These are phyloP conservation scores for Ophiostoma perfectum DNA, from an alignment of 2,329 filamentous ascomycete species.

Conservation along the genomic window DNA sequence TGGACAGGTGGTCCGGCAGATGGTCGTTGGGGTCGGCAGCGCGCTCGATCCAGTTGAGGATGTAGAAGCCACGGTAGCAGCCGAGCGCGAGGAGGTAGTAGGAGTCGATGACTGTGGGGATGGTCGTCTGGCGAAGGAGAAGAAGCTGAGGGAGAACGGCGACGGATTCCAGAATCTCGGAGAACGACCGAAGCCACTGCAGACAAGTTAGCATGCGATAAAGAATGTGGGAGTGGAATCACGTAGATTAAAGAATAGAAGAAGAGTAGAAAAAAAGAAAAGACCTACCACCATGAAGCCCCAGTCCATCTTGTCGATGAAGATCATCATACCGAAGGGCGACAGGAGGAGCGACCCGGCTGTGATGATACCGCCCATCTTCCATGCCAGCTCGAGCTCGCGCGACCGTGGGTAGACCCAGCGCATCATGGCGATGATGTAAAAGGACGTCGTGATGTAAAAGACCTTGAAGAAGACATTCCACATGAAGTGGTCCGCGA, in stretches of 20 bases:
- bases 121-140: slow-evolving; percentile 86
- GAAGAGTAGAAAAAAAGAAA: not conserved
- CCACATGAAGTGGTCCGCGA: slow-evolving; percentile 54
- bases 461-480: slow-evolving; percentile 84
- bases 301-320: slow-evolving; percentile 47
- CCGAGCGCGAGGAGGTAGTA: slow-evolving; percentile 87
- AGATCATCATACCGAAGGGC: slow-evolving; percentile 67
- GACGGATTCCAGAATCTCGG: slow-evolving; percentile 83
- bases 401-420: slow-evolving; percentile 79
- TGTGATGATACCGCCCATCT: slow-evolving; percentile 67
- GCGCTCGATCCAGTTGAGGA: slow-evolving; percentile 82
- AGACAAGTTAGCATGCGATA: not conserved
- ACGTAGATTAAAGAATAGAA: not conserved
- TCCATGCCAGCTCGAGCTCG: slow-evolving; percentile 91
- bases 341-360: slow-evolving; percentile 60
- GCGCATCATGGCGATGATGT: slow-evolving; percentile 84
- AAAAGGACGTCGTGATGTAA: slow-evolving; percentile 77
- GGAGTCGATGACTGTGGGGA: slow-evolving; percentile 94
- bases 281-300: slow-evolving; percentile 43
- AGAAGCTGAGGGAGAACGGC: slow-evolving; percentile 88
- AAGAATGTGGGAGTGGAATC: not conserved
- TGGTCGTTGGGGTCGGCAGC: slow-evolving; percentile 53
- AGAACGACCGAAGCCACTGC: slow-evolving; percentile 80
- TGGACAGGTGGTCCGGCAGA: slow-evolving; percentile 63
- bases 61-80: slow-evolving; percentile 81